Evolutionary conservation across 805 yeast genomes (phyloP).

Genomic region (Hanseniaspora clermontiae): DNA sequence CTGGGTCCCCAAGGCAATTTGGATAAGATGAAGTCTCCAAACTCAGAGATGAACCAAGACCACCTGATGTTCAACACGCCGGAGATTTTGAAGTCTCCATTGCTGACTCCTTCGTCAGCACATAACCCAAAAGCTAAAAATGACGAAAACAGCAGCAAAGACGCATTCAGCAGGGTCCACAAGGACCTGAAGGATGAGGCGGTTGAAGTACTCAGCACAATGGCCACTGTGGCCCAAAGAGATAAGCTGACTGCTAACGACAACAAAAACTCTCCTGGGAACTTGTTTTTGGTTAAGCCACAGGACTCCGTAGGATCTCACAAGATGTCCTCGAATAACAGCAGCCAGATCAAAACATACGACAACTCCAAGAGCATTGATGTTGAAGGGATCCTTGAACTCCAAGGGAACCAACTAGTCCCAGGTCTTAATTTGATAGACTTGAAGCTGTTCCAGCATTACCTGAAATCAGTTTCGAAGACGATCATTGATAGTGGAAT

Average conservation of each 20-base stretch:
- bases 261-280: slow-evolving; percentile 8
- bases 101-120: slow-evolving; percentile 15
- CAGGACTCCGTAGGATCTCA: background rate
- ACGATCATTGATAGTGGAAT: slow-evolving; percentile 87
- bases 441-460: slow-evolving; percentile 73
- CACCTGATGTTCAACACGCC: slow-evolving; percentile 19
- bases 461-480: slow-evolving; percentile 68
- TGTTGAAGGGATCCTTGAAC: slow-evolving; percentile 3
- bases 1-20: slow-evolving; percentile 16
- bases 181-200: slow-evolving; percentile 13
- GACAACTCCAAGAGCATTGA: background rate
- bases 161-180: slow-evolving; percentile 12
- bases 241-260: slow-evolving; percentile 4
- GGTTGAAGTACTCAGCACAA: slow-evolving; percentile 13
- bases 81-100: slow-evolving; percentile 25
- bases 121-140: background rate
- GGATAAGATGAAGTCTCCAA: slow-evolving; percentile 17
- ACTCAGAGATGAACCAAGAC: background rate
- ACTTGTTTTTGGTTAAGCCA: background rate
- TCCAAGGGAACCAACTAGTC: slow-evolving; percentile 12
- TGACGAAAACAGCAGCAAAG: background rate
- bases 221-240: slow-evolving; percentile 13
- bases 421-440: slow-evolving; percentile 55
- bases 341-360: background rate
- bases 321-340: slow-evolving; percentile 1